Percentiles rank a stretch among this genome's conserved stretches.
phyloP scores from a whole-genome alignment of 2,329 filamentous ascomycete genomes.

The Fusarium mangiferae region DNA sequence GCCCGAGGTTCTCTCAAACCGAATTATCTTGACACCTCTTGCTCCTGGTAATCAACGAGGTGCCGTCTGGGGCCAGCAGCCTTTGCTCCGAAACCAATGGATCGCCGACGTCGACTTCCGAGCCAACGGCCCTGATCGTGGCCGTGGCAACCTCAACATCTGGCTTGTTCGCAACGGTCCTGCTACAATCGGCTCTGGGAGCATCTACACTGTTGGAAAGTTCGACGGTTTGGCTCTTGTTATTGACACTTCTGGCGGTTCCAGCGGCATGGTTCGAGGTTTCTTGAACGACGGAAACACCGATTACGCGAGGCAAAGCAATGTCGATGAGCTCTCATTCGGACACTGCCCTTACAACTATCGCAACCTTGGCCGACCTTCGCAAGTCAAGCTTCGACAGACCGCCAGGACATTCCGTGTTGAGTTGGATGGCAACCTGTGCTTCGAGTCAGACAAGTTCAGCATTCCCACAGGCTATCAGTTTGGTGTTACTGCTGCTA shows the following conservation, averaged over 20 bases:
- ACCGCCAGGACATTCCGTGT: conserved; percentile 76
- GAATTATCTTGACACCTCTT: conserved; percentile 89
- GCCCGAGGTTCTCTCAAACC: conserved; percentile 82
- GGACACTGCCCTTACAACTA: conserved; percentile 92
- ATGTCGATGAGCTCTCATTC: conserved; percentile 88
- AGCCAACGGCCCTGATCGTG: conserved; percentile 84
- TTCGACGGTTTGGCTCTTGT: conserved; percentile 94
- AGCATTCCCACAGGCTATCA: conserved; percentile 81
- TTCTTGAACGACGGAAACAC: conserved; percentile 92
- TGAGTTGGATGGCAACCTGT: conserved; percentile 79
- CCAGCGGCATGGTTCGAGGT: conserved; percentile 82
- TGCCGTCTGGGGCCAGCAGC: conserved; percentile 79
- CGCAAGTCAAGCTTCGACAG: conserved; percentile 79
- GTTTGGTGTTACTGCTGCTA: conserved; percentile 88
- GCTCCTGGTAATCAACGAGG: conserved; percentile 87
- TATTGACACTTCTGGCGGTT: conserved; percentile 83
- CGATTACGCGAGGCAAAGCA: conserved; percentile 78
- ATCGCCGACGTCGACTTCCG: conserved; percentile 87
- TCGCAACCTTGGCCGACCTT: conserved; percentile 88
- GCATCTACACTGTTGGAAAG: conserved; percentile 83
- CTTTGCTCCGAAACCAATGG: conserved; percentile 76
- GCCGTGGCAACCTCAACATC: conserved; percentile 89
- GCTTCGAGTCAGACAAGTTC: conserved; percentile 86
- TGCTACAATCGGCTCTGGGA: conserved; percentile 72
- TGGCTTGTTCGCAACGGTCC: conserved; percentile 84